phyloP scores from a whole-genome alignment of 805 yeast genomes.

The Candida vartiovaarae region DNA sequence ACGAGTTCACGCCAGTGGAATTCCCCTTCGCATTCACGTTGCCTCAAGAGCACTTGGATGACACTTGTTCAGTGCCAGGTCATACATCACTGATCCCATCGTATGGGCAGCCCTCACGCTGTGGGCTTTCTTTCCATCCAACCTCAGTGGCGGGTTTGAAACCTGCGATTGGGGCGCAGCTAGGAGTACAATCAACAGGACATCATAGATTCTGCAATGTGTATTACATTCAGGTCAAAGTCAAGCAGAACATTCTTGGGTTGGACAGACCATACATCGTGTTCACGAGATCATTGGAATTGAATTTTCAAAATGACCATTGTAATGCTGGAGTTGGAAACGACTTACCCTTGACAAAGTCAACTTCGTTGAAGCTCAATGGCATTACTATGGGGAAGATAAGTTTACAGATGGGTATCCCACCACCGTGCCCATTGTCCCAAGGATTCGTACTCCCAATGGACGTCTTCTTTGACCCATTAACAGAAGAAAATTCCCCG shows the following conservation, averaged over 20 bases:
- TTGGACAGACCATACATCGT: constrained; percentile 11
- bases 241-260: constrained; percentile 10
- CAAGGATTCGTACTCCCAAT: neutral
- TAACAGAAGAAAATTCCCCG: neutral
- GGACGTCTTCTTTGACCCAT: constrained; percentile 1
- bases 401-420: neutral
- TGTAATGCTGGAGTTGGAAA: constrained; percentile 7
- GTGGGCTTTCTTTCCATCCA: constrained; percentile 12
- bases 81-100: constrained; percentile 12
- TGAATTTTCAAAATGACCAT: constrained; percentile 6
- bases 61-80: constrained; percentile 5
- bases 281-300: constrained; percentile 15
- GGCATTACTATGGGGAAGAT: neutral
- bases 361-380: neutral
- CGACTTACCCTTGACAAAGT: constrained; percentile 2
- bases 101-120: constrained; percentile 15
- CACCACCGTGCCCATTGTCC: neutral
- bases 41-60: constrained; percentile 12
- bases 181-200: neutral
- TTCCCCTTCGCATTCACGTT: constrained; percentile 16
- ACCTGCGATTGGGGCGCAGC: constrained; percentile 4
- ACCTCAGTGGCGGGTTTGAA: constrained; percentile 13
- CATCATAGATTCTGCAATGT: constrained; percentile 9
- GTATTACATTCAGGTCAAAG: constrained; percentile 11
- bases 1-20: constrained; percentile 6